These are phyloP conservation scores for Lyophyllum atratum DNA, from an alignment of 768 basidiomycete genomes.

Conservation along the genomic window DNA sequence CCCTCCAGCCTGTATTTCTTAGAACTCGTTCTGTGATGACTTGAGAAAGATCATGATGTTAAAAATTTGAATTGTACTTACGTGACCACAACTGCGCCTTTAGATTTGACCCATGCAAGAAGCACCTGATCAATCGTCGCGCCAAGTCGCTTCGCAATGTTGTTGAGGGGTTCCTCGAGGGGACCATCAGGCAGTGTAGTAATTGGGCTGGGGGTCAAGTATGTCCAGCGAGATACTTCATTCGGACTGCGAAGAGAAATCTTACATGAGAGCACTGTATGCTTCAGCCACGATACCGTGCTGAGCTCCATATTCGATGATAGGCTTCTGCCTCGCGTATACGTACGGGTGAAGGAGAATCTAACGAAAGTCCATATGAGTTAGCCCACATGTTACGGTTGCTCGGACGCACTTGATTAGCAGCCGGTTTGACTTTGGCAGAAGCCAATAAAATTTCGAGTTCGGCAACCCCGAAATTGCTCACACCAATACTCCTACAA, in stretches of 20 bases:
- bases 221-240: background rate
- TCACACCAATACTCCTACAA: conserved; percentile 68
- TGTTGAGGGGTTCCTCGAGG: conserved; percentile 57
- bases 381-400: background rate
- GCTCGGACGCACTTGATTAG: conserved; percentile 58
- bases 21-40: conserved; percentile 53
- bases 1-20: conserved; percentile 66
- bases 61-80: conserved; percentile 23
- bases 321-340: conserved; percentile 48
- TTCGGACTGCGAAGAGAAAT: background rate
- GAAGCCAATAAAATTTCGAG: conserved; percentile 55
- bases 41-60: background rate
- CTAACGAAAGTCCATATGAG: conserved; percentile 31
- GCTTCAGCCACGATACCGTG: conserved; percentile 71
- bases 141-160: conserved; percentile 51
- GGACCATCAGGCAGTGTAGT: conserved; percentile 62
- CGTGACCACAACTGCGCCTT: conserved; percentile 69
- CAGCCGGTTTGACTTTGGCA: conserved; percentile 63
- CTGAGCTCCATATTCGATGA: conserved; percentile 57
- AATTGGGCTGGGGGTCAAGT: conserved; percentile 50
- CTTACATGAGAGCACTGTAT: conserved; percentile 68
- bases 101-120: conserved; percentile 71
- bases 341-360: conserved; percentile 76
- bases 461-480: conserved; percentile 62
- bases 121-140: conserved; percentile 67